Evolutionary conservation across 495 filamentous ascomycete species (phyloP), one percentile per base, ranked within the genome.

Genomic region (Hypoxylon subgilvum): DNA sequence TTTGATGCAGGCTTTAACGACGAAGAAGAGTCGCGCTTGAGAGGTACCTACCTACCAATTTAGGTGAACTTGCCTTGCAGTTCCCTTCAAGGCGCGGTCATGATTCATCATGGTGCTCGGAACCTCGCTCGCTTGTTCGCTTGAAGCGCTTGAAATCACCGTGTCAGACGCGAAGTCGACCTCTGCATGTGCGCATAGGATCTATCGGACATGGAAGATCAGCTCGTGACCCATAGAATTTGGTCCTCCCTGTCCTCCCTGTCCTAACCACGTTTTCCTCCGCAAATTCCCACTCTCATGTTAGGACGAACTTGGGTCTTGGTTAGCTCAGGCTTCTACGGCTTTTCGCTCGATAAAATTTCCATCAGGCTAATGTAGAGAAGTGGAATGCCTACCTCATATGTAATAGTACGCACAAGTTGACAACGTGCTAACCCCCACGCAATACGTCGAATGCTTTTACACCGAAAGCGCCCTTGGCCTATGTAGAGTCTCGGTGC

Each of bases 301-400:
- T 47, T 51, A 59, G 54, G 60, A 56, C 36, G 49, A 42, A 28
- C 19, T 53, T 43, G 43, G n/a, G 49, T 57, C 23, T 50, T 44
- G 43, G 49, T 45, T 59, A 64, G 61, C 45, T 64, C 61, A 59
- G 61, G 61, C 54, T 64, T 64, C 50, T 38, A 64, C 54, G 48
- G n/a, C n/a, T n/a, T 48, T 63, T 63, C 27, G 47, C 53, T 63
- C 53, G 60, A 58, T 51, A 23, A 58, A 58, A 51, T 51, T 59
- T 55, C 54, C 54, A 59, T 64, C 61, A 59, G 61, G 44, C 61
- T 59, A 64, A 64, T 58, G 61, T 58, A 27, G 46, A 47, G 43
- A 16, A 48, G 49, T 64, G 48, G 54, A 51, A 45, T 46, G 32
- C 27, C n/a, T n/a, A n/a, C n/a, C n/a, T n/a, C n/a, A n/a, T n/a